Evolutionary conservation across 2,329 filamentous ascomycete species (phyloP).

Genomic region (Colletotrichum magnum): DNA sequence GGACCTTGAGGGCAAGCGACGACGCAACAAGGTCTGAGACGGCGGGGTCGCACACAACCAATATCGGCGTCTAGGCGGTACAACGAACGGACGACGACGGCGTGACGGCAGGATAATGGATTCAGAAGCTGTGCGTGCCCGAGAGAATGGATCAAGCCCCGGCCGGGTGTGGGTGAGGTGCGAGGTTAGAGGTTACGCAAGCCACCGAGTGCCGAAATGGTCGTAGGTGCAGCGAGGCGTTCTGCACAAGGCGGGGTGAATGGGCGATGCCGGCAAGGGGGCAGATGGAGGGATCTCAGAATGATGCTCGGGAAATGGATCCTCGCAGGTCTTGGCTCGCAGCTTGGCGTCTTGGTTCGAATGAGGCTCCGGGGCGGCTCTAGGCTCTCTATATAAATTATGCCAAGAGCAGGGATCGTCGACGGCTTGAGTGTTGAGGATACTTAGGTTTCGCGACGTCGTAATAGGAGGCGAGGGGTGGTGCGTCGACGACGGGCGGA

Average conservation of each 20-base stretch:
- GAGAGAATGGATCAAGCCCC: conserved; percentile 6
- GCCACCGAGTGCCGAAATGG: conserved; percentile 5
- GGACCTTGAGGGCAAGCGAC: not conserved
- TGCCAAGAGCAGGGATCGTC: conserved; percentile 13
- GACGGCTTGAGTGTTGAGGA: not conserved
- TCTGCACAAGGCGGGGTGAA: not conserved
- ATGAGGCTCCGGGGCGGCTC: conserved; percentile 15
- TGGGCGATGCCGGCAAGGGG: not conserved
- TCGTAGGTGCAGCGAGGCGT: conserved; percentile 9
- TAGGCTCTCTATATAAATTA: conserved; percentile 36
- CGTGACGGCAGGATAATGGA: not conserved
- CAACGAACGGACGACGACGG: not conserved
- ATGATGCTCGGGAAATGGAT: conserved; percentile 9
- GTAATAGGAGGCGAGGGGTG: not conserved
- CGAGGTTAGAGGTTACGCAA: conserved; percentile 2
- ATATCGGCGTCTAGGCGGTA: conserved; percentile 4
- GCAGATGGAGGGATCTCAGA: not conserved
- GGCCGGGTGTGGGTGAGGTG: conserved; percentile 1
- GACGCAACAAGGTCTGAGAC: not conserved
- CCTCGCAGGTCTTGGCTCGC: conserved; percentile 34
- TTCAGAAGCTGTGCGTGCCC: conserved; percentile 18
- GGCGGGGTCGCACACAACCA: conserved; percentile 4
- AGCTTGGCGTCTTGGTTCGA: conserved; percentile 37
- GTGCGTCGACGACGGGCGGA: conserved; percentile 5
- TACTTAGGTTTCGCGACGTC: not conserved